phyloP scores from a whole-genome alignment of 2,329 filamentous ascomycete species.

The Didymella sp. region DNA sequence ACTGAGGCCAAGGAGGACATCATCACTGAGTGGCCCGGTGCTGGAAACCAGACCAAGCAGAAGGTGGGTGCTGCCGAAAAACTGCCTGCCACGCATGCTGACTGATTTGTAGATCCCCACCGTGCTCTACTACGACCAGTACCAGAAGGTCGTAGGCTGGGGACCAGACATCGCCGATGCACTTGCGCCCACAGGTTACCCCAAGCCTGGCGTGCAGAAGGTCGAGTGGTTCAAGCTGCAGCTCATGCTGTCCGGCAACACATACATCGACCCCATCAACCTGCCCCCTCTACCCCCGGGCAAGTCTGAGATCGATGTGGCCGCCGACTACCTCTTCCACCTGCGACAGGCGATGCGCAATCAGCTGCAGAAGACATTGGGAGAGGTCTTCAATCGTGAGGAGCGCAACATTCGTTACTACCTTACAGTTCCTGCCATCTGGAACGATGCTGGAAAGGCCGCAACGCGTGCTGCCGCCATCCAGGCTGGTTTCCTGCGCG shows the following conservation, averaged over 20 bases:
- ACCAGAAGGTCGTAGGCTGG: constrained; percentile 99
- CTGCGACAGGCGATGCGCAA: constrained; percentile 95
- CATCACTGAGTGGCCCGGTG: constrained; percentile 98
- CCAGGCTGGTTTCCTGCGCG: constrained; percentile 93
- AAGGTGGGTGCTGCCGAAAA: constrained; percentile 68
- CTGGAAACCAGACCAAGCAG: constrained; percentile 97
- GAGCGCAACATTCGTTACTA: constrained; percentile 98
- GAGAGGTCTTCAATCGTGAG: constrained; percentile 97
- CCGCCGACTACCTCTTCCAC: constrained; percentile 99
- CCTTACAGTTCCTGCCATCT: constrained; percentile 97
- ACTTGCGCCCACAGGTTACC: constrained; percentile 93
- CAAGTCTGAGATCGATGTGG: constrained; percentile 98
- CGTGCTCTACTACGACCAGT: constrained; percentile 99
- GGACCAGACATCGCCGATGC: constrained; percentile 97
- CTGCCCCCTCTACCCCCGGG: constrained; percentile 94
- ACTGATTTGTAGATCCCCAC: constrained; percentile 78
- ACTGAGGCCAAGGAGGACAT: constrained; percentile 98
- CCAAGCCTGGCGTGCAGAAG: constrained; percentile 97
- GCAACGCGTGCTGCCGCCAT: constrained; percentile 95
- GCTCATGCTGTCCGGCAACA: constrained; percentile 98
- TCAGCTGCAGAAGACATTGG: constrained; percentile 92
- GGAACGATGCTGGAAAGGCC: constrained; percentile 98
- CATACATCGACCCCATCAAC: constrained; percentile 99
- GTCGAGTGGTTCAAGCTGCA: constrained; percentile 99
- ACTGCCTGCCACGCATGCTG: not conserved